Evolutionary conservation across 805 yeast species (phyloP), one percentile per base, ranked within the genome.

Genomic region (Ogataea methylovora): DNA sequence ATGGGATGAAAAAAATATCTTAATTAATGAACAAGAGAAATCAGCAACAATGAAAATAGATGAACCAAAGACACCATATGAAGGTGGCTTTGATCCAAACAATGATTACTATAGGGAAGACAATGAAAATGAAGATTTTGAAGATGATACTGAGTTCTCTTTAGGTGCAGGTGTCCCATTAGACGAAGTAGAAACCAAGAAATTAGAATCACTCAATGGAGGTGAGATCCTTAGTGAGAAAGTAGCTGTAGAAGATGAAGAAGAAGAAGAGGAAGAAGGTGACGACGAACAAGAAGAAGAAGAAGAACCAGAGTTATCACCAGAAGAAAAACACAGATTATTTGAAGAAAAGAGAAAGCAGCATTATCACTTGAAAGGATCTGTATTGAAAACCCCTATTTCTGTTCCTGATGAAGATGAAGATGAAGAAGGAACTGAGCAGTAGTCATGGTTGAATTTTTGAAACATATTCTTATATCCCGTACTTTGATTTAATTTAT

Each of bases 11-110:
- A 65, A 78, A 41, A 88, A 88, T 49, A 57, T 88, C 35, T 73
- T 70, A 33, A 54, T 72, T n/a, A 71, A 84, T 4, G 94, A 87
- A 51, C 83, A 75, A 52, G 84, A 81, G 45, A 76, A 76, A 56
- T 58, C 69, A 9, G 73, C 86, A 16, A 79, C 84, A 20, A 79
- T 80, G 86, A 78, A 79, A 47, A 85, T 88, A 29, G 94, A 85
- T 51, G 97, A 88, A 55, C 97, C 97, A 16, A 88, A 88, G 64
- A 88, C 97, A 1, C 97, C 97, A 5, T 88, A 82, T 49, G 94
- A 84, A 52, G 94, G 92, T 9, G 94, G 95, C 1, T 81, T 84
- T 19, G 79, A 82, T 48, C 88, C 92, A 37, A 67, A 72, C 34
- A 85, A 84, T 22, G 94, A 87, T 48, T 82, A 83, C 51, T 85